Conservation (phyloP, 2,329 filamentous ascomycete genomes). For the Metarhizium anisopliae region DNA sequence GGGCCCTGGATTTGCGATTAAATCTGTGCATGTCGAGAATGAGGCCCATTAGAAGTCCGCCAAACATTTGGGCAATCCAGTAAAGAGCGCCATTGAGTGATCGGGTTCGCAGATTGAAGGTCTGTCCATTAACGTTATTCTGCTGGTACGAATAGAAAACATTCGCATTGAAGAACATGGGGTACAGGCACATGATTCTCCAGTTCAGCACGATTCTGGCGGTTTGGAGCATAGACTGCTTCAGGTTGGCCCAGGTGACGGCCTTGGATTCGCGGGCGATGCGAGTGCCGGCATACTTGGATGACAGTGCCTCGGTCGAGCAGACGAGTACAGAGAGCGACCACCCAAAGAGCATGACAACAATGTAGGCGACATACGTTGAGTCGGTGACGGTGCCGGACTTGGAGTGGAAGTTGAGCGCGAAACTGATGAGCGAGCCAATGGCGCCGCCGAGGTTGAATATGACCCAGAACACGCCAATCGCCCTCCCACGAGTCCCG, state of each 20-base stretch:
- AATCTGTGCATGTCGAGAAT: too few relatives aligned
- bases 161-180: slow-evolving; percentile 45
- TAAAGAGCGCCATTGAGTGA: slow-evolving; percentile 44
- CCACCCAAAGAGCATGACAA: too few relatives aligned
- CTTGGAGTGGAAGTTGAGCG: too few relatives aligned
- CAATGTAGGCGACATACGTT: too few relatives aligned
- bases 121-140: slow-evolving; percentile 43
- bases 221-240: slow-evolving; percentile 25
- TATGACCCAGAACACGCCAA: too few relatives aligned
- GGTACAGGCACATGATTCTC: slow-evolving; percentile 37
- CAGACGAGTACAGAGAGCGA: slow-evolving; percentile 28
- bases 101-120: slow-evolving; percentile 44
- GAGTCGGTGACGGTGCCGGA: too few relatives aligned
- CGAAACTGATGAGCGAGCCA: too few relatives aligned
- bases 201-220: slow-evolving; percentile 30
- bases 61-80: slow-evolving; percentile 47
- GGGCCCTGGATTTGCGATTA: too few relatives aligned
- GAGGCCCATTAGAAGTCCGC: slow-evolving; percentile 15
- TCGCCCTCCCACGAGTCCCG: too few relatives aligned
- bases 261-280: slow-evolving; percentile 25
- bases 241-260: slow-evolving; percentile 27
- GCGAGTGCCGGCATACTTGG: slow-evolving; percentile 23
- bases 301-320: slow-evolving; percentile 23
- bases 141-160: slow-evolving; percentile 48
- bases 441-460: too few relatives aligned